Evolutionary conservation across 2,329 filamentous ascomycete species (phyloP), one percentile per base, ranked within the genome.

Genomic region (Clonostachys sp.): DNA sequence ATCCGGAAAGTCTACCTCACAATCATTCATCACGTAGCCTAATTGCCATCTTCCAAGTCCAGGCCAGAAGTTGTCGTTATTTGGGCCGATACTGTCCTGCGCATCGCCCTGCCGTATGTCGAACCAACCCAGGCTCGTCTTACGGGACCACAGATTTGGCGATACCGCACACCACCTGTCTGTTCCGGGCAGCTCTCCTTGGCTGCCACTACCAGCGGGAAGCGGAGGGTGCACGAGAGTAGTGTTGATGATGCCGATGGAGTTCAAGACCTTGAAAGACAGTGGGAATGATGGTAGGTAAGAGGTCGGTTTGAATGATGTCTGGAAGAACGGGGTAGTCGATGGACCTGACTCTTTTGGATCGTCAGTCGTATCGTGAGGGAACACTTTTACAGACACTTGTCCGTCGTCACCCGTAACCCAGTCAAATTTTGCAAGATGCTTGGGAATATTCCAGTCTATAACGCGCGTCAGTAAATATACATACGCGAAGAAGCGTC

Each of bases 401-500:
- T 58, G 54, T 14, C 61, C 61, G 16, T 60, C 47, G n/a, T 59
- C 59, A 14, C 60, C 45, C 6, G 57, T 59, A 16, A 40, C 36
- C 41, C 43, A 80, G 13, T 68, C 65, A 55, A 80, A 80, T 12
- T 62, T 62, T 35, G 77, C 77, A 13, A 80, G 67, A 48, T 80
- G 75, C 53, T 80, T 80, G 12, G 77, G 75, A 33, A 77, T 72
- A 54, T 77, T 78, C 76, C 75, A 80, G 51, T 78, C 73, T 75
- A 34, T 35, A 12, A 6, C 14, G 34, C 24, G 9, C 17, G 24
- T 30, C 24, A 30, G 24, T 10, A 30, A 30, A 30, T n/a, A n/a
- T n/a, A n/a, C n/a, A n/a, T n/a, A n/a, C n/a, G 12, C 20, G 34
- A 4, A 42, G 18, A 42, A 14, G 13, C 41, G 14, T 18, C 8